These are phyloP conservation scores for Collybia sp. DNA, from an alignment of 768 basidiomycete genomes.

Conservation along the genomic window DNA sequence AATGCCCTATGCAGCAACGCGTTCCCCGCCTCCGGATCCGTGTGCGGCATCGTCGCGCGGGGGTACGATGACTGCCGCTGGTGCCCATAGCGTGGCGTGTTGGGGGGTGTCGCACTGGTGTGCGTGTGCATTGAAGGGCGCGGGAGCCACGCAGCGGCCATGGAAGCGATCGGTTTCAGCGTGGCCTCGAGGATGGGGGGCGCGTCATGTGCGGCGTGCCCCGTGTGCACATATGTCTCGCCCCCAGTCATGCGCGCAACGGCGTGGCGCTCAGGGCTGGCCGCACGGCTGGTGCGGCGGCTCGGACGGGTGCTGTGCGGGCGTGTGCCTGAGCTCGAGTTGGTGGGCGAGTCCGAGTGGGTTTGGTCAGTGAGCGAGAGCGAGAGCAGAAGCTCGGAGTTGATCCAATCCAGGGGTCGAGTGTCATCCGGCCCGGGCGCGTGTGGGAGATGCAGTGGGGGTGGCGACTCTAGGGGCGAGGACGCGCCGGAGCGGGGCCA, in stretches of 20 bases:
- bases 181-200: conserved; percentile 51
- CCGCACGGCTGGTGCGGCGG: conserved; percentile 6
- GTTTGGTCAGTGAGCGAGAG: conserved; percentile 36
- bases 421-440: conserved; percentile 37
- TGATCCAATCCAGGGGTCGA: conserved; percentile 71
- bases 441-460: conserved; percentile 39
- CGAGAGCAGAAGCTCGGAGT: conserved; percentile 77
- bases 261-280: conserved; percentile 3
- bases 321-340: conserved; percentile 17
- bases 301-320: conserved; percentile 20
- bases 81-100: conserved; percentile 5
- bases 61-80: conserved; percentile 11
- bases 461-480: conserved; percentile 34
- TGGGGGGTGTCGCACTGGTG: conserved; percentile 2
- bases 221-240: conserved; percentile 49
- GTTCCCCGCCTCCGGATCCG: conserved; percentile 11
- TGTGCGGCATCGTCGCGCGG: conserved; percentile 6
- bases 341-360: conserved; percentile 15
- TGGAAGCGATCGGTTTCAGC: conserved; percentile 58
- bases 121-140: conserved; percentile 18
- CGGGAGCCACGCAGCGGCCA: conserved; percentile 37
- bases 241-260: conserved; percentile 12
- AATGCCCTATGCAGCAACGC: conserved; percentile 55
- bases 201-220: conserved; percentile 45
- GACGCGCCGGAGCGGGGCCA: conserved; percentile 23